These are phyloP conservation scores for Fusarium sp. DNA, from an alignment of 2,329 filamentous ascomycete species.

Conservation along the genomic window DNA sequence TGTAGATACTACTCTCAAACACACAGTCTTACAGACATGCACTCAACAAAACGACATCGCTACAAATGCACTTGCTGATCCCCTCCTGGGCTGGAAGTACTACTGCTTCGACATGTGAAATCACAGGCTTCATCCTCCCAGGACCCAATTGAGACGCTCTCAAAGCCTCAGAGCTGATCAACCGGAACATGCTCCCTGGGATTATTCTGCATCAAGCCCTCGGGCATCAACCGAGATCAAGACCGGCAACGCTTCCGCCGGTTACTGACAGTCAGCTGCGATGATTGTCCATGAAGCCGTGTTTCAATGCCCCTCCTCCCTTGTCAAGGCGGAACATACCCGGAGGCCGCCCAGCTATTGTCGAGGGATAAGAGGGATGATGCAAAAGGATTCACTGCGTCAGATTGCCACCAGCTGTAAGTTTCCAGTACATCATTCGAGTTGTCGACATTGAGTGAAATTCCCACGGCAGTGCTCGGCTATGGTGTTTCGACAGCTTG, in stretches of 20 bases:
- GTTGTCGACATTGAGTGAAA: conserved; percentile 69
- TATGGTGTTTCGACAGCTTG: conserved; percentile 25
- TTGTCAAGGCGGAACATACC: not conserved
- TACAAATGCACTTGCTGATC: not conserved
- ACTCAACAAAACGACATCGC: not conserved
- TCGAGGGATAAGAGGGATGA: not conserved
- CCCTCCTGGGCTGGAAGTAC: not conserved
- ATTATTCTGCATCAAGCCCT: not conserved
- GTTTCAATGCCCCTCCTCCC: not conserved
- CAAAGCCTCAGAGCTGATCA: not conserved
- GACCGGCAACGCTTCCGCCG: not conserved
- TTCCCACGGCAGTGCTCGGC: conserved; percentile 40
- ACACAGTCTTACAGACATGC: not conserved
- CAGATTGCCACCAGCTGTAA: not conserved
- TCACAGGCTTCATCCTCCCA: not conserved
- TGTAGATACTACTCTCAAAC: not conserved
- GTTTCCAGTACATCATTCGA: conserved; percentile 66
- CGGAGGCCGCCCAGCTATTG: not conserved
- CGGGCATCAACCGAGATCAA: conserved; percentile 2
- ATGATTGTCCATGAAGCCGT: not conserved
- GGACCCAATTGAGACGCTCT: not conserved
- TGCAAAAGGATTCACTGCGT: not conserved
- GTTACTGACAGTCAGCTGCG: not conserved
- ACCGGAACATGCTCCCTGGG: not conserved
- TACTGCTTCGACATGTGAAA: not conserved